Conservation (phyloP, 345 rosid species). For the Murraya koenigii region DNA sequence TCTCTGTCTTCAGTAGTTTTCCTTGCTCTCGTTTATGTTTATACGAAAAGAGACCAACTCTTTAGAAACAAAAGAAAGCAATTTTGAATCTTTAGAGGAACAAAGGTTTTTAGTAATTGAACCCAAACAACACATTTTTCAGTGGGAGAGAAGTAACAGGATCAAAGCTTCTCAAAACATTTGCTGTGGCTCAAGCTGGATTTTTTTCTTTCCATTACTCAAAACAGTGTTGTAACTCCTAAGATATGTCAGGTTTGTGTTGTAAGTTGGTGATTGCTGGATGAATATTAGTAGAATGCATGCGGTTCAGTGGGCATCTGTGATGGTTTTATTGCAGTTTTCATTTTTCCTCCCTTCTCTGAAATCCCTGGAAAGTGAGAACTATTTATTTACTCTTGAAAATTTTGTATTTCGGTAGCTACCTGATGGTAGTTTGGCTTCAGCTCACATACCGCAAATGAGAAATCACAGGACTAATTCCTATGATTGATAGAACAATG, state of each 20-base stretch:
- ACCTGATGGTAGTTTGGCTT: neutral
- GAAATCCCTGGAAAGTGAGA: neutral
- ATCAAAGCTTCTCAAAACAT: conserved; percentile 16
- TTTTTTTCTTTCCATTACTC: neutral
- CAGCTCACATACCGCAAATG: neutral
- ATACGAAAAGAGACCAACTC: conserved; percentile 58
- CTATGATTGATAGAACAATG: neutral
- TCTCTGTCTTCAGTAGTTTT: conserved; percentile 52
- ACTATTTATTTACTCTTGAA: neutral
- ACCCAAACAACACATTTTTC: conserved; percentile 24
- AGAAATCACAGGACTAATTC: neutral
- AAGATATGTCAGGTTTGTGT: neutral
- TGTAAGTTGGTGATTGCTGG: conserved; percentile 13
- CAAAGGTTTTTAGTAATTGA: conserved; percentile 37
- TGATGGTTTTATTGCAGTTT: neutral
- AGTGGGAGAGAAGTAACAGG: conserved; percentile 9
- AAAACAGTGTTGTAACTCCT: conserved; percentile 1
- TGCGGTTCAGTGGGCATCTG: conserved; percentile 1
- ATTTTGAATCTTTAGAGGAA: conserved; percentile 54
- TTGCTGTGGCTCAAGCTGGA: conserved; percentile 4
- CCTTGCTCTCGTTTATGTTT: conserved; percentile 55
- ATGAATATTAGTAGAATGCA: neutral
- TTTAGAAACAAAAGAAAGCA: conserved; percentile 89
- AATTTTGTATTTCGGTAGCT: neutral
- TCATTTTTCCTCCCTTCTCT: neutral